Evolutionary conservation across 306 rosid genomes (phyloP), one percentile per base, ranked within the genome.

Genomic region (Vicia villosa): DNA sequence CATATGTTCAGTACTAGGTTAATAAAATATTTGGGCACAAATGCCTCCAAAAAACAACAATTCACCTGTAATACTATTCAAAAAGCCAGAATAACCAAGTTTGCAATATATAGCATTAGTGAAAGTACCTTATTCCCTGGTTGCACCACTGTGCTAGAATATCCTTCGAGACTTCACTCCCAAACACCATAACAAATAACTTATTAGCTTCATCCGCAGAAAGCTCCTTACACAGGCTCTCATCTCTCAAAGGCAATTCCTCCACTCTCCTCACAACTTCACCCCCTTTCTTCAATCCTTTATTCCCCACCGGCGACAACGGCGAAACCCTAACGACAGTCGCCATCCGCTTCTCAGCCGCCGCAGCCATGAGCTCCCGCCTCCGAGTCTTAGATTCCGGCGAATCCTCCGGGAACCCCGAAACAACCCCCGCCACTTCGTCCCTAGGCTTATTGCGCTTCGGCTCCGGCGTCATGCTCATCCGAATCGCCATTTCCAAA

Each of bases 391-490:
- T 87, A 5, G 79, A 79, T 52, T 90, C 97, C 58, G 87, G 83
- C 3, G 89, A 85, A 47, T 84, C 94, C 32, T 80, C 87, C 77
- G 85, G 70, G 6, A 75, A 84, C 17, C 73, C 84, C 20, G 77
- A 51, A 72, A 74, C 83, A 51, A 72, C 69, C 42, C 84, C 96
- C 32, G 80, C 32, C 0, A 76, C 81, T 5, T 69, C 81, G 51
- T 93, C 98, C 45, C 86, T 67, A 1, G 93, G 96, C 77, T 90
- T 93, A 70, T 91, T 93, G 8, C 98, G 87, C 88, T 93, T 93
- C 16, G 94, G 96, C 68, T 88, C 98, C 26, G 97, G 98, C 24
- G 86, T 82, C 98, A 94, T 94, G 71, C 98, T 94, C 92, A 90
- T 90, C 83, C 89, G 75, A 63, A 94, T 74, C 22, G 98, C 98